Base-by-base conservation (phyloP, 2,329 filamentous ascomycete genomes). In the Xylaria sp. region DNA sequence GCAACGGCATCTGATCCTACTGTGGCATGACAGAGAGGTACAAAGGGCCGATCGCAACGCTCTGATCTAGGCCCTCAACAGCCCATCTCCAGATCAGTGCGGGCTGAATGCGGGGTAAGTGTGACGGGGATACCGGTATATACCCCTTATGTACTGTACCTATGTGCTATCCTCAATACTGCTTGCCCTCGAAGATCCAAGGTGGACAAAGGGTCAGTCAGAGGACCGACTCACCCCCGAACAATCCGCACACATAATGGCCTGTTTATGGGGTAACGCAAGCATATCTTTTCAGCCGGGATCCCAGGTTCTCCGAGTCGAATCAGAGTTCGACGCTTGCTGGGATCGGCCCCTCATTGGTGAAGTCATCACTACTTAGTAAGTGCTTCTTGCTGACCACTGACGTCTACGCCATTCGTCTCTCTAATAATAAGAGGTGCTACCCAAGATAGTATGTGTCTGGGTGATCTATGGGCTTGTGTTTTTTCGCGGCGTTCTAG, bases 291-390 rank as follows among this genome's bases (percentile, higher is more conserved):
- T 42, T 23, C 55, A 23, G 10, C 40, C 40, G 23, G 55, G 29
- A 35, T 51, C 51, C 32, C 32, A 25, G 29, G 60, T 8, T 21
- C 47, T 35, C 23, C n/a, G n/a, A 42, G 29, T 44, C 55, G 42
- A 66, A 68, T 61, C 69, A 71, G 60, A 69, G 61, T 69, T 70
- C 58, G 32, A 55, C 64, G 57, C 61, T 66, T 65, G 57, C 65
- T 55, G 60, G 69, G 68, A 72, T 68, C 57, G 61, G 32, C 64
- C 64, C 70, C 58, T 66, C 55, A 74, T 74, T 75, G 73, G 73
- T 72, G 73, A 75, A 72, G 75, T 75, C 74, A 74, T 76, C 69
- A 68, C 62, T 60, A 59, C 51, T 51, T 60, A 12, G 23, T 32
- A 5, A 13, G 5, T 18, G 40, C 40, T 44, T 5, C 44, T 63